Evolutionary conservation across 805 yeast species (phyloP).

Genomic region (Zygosaccharomyces pseudorouxii): DNA sequence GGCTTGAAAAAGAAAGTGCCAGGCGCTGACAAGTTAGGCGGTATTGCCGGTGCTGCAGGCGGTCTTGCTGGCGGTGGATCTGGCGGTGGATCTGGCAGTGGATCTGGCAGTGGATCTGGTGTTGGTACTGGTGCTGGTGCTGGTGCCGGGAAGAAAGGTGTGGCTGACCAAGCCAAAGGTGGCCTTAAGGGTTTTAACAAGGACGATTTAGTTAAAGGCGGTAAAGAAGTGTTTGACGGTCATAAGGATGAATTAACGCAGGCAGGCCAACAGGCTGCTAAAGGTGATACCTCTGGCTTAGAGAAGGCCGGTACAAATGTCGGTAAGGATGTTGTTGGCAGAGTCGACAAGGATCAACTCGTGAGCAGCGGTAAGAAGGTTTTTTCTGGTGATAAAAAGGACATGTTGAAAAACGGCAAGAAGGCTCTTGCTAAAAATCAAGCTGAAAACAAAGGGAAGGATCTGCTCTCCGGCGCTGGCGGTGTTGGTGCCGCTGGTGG

Average conservation of each 20-base stretch:
- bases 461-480: not conserved
- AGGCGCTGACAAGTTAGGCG: not conserved
- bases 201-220: not conserved
- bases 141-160: not conserved
- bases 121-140: not conserved
- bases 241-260: not conserved
- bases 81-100: no score
- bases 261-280: constrained; percentile 1
- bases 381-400: constrained; percentile 2
- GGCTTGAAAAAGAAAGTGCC: not conserved
- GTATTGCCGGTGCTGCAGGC: not conserved
- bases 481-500: not conserved
- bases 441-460: not conserved
- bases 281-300: not conserved
- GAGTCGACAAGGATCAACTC: constrained; percentile 1
- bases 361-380: not conserved
- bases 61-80: not conserved
- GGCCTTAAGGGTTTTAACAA: not conserved
- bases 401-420: not conserved
- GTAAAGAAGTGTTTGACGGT: not conserved
- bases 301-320: not conserved
- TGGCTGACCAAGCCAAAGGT: not conserved
- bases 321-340: not conserved
- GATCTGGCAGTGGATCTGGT: not conserved
- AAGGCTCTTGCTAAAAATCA: constrained; percentile 1